Base-by-base conservation (phyloP, 768 basidiomycete genomes). In the Lactifluus volemus region DNA sequence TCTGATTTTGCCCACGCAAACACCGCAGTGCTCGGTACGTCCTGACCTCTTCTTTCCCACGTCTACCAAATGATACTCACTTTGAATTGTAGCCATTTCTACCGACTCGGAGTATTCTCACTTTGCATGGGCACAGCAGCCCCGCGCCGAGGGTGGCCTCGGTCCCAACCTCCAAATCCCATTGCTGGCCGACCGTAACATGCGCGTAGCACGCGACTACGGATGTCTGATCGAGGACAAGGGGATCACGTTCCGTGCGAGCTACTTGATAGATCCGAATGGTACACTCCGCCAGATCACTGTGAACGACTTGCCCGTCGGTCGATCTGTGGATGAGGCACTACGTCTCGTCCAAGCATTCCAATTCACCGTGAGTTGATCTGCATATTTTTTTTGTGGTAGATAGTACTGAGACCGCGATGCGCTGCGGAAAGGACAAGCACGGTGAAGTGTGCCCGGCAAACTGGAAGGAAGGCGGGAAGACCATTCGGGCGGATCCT, bases 321-420 rank as follows among this genome's bases (percentile, higher is more conserved):
- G 94, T n/a, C 89, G 94, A 55, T 93, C 91, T 3, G 93, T 96
- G 56, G 92, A 93, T 41, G 94, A 97, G 77, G 94, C 93, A 1
- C 67, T 94, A 55, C 88, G 94, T 61, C 84, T 97, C 52, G 77
- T 97, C 75, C 85, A 95, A 74, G 94, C 94, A 21, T 94, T 96
- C 87, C 92, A 95, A 70, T 92, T 88, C 73, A 84, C 84, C 12
- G 89, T 90, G 69, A 45, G 84, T 76, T 34, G 32, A 5, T 36
- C 34, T 14, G 8, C 19, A 15, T 42, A 3, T 34, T 51, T 51
- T 54, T 50, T 54, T 29, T 12, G 38, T 6, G 5, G 3, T 5
- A 21, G 34, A n/a, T 15, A 1, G 21, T 29, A 4, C 10, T 44
- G 50, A 36, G 32, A 9, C 9, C 11, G n/a, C 17, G 58, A 25